Conservation (phyloP, 1,284 basidiomycete species). For the Apiotrichum brassicae region DNA sequence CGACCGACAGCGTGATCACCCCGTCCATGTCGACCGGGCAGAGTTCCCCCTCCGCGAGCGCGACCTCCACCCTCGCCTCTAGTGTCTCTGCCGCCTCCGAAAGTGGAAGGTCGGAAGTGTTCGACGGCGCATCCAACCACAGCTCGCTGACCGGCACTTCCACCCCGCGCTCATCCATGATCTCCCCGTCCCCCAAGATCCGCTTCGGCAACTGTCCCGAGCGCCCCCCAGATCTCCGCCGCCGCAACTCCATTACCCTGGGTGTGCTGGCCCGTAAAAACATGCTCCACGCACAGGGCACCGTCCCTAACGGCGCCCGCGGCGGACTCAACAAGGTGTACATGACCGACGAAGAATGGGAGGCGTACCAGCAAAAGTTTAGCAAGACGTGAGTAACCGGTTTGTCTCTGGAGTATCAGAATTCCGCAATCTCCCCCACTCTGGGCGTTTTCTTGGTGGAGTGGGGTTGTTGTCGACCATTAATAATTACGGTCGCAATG, state of each 20-base stretch:
- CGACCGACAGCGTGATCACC: background rate
- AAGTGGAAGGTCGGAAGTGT: background rate
- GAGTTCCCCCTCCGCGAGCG: background rate
- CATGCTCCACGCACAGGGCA: slow-evolving; percentile 34
- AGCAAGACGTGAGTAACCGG: slow-evolving; percentile 32
- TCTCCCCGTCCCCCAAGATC: slow-evolving; percentile 9
- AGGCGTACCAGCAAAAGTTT: slow-evolving; percentile 35
- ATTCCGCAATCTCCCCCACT: too few relatives aligned
- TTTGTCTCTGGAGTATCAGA: too few relatives aligned
- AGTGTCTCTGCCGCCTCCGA: background rate
- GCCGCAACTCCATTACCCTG: slow-evolving; percentile 41
- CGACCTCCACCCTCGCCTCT: background rate
- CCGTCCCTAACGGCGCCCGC: background rate
- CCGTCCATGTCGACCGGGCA: background rate
- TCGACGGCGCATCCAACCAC: background rate
- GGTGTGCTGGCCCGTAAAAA: slow-evolving; percentile 40
- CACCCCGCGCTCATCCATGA: slow-evolving; percentile 8
- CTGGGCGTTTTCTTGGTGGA: too few relatives aligned
- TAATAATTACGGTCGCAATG: too few relatives aligned
- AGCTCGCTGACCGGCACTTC: background rate
- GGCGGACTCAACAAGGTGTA: slow-evolving; percentile 21
- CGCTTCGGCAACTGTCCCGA: slow-evolving; percentile 16
- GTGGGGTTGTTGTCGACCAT: too few relatives aligned
- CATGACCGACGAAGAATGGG: slow-evolving; percentile 45
- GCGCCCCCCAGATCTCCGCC: slow-evolving; percentile 35